Evolutionary conservation across 306 rosid genomes (phyloP).

Genomic region (Prunus campanulata): DNA sequence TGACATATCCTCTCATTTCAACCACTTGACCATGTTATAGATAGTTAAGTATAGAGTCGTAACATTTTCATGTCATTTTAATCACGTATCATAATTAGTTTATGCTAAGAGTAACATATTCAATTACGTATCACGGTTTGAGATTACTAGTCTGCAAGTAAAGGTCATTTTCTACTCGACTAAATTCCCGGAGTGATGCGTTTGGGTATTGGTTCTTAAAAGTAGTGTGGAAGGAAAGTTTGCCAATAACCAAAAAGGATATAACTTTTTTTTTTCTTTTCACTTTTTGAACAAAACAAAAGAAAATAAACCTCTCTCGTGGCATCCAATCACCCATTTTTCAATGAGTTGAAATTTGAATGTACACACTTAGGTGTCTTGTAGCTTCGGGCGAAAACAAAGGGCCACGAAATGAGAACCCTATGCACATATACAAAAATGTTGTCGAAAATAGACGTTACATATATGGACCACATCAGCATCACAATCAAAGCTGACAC

Average conservation of each 20-base stretch:
- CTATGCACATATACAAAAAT: background rate
- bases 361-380: background rate
- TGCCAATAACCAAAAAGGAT: background rate
- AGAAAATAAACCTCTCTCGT: background rate
- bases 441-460: constrained; percentile 8
- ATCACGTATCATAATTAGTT: no score
- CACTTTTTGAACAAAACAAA: background rate
- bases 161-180: no score
- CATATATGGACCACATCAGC: constrained; percentile 32
- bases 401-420: background rate
- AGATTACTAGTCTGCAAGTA: no score
- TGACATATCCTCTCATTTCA: no score
- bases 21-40: no score
- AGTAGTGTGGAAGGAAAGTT: background rate
- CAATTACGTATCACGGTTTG: background rate
- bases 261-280: background rate
- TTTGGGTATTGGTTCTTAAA: background rate
- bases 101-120: no score
- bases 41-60: no score
- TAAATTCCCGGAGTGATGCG: no score
- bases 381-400: background rate
- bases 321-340: background rate
- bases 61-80: no score
- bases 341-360: background rate
- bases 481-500: constrained; percentile 29